phyloP scores from a whole-genome alignment of 169 alveolate species.

The Eimeria tenella region DNA sequence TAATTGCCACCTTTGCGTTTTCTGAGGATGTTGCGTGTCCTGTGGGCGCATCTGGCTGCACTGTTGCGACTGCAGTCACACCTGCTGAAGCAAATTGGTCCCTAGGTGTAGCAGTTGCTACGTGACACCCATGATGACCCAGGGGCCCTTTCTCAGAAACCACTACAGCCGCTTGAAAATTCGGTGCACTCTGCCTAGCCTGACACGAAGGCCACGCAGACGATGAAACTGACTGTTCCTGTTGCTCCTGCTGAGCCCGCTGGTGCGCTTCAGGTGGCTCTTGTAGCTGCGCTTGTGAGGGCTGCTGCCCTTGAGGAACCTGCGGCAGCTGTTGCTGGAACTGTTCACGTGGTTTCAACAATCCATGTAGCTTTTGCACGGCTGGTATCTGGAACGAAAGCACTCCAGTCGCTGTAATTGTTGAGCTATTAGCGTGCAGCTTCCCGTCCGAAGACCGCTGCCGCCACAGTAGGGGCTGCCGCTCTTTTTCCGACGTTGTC shows the following conservation, averaged over 20 bases:
- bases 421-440: neutral
- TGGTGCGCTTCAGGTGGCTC: constrained; percentile 4
- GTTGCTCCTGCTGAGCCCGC: constrained; percentile 3
- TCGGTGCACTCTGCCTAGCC: too few relatives aligned
- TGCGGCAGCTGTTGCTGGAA: neutral
- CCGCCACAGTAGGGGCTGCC: constrained; percentile 57
- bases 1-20: too few relatives aligned
- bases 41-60: too few relatives aligned
- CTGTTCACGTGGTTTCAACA: neutral
- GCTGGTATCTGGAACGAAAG: neutral
- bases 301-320: constrained; percentile 24
- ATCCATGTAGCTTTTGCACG: too few relatives aligned
- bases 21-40: too few relatives aligned
- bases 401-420: neutral
- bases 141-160: too few relatives aligned
- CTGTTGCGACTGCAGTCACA: too few relatives aligned
- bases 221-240: neutral
- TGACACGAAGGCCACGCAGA: too few relatives aligned
- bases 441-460: neutral
- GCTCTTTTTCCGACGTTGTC: neutral
- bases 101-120: too few relatives aligned
- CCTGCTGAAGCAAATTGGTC: too few relatives aligned
- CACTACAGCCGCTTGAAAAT: too few relatives aligned
- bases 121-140: too few relatives aligned
- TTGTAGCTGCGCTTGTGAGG: neutral